Base-by-base conservation (phyloP, 192 early-diverging fungal genomes). In the Gonapodya sp. region DNA sequence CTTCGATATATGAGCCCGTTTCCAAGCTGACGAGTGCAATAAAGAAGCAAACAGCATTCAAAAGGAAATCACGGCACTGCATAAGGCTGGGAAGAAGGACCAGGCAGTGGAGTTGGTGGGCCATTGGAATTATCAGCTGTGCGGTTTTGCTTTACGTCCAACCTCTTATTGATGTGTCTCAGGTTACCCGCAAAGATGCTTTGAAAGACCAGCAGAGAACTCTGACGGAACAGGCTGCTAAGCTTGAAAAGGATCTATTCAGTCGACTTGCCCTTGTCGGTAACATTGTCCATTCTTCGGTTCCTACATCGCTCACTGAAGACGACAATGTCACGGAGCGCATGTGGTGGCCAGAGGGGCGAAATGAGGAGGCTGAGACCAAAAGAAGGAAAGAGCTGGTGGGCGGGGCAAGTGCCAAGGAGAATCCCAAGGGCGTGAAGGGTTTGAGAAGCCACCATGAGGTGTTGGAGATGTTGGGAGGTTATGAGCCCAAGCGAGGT, bases 251-350 rank as follows among this genome's bases (percentile, higher is more conserved):
- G 36, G 78, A 80, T 0, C 90, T 94, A 83, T 88, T 88, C 79
- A 80, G 79, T n/a, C 93, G 92, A 86, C 86, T 95, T 34, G 81
- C 78, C 18, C 82, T 86, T 32, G 87, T 99, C 78, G 98, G 98
- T 81, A 99, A 99, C 92, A 85, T 98, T 81, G 97, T 99, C 1
- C 97, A 98, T 84, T 89, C 94, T 80, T 93, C 93, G 35, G 96
- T 98, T 24, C 91, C 94, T 2, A 92, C 92, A 79, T 95, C 94
- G 73, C 87, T 90, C 80, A 92, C 94, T 80, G 98, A 99, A 86
- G 91, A 87, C 78, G 83, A 91, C 79, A 91, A 91, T 78, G 80
- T 35, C 73, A 34, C 85, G 31, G 73, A 86, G 1, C 83, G 83
- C 34, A 87, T 81, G 83, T 89, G 87, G 87, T 91, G 89, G 89